Conservation (phyloP, 2,329 filamentous ascomycete genomes). For the Diaporthe velutina region DNA sequence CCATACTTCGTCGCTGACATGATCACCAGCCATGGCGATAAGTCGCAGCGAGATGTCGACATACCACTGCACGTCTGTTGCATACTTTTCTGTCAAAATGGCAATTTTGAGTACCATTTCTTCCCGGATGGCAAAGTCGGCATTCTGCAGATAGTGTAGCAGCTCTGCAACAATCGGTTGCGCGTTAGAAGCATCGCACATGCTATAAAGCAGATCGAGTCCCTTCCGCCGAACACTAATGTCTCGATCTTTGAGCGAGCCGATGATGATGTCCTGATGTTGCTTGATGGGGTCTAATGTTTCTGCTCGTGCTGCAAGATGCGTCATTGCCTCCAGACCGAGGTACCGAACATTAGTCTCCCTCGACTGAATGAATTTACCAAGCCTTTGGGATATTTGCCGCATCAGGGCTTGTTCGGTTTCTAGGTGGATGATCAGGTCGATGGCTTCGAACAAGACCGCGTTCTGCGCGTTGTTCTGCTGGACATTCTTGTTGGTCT, state of each 20-base stretch:
- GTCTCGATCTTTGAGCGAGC: conserved; percentile 92
- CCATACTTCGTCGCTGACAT: conserved; percentile 99
- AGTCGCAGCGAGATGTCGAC: conserved; percentile 96
- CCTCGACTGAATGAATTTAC: conserved; percentile 95
- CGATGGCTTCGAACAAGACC: conserved; percentile 97
- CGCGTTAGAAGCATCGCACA: conserved; percentile 97
- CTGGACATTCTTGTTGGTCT: conserved; percentile 97
- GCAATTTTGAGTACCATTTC: conserved; percentile 99
- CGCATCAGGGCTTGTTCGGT: conserved; percentile 96
- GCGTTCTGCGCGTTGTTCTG: conserved; percentile 99
- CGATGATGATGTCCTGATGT: conserved; percentile 95
- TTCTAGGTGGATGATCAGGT: conserved; percentile 96
- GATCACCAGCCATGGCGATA: conserved; percentile 96
- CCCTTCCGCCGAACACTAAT: conserved; percentile 98
- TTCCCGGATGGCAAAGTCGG: conserved; percentile 97
- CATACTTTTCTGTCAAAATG: conserved; percentile 98
- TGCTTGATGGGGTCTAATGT: conserved; percentile 98
- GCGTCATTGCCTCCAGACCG: conserved; percentile 97
- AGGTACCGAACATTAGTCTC: conserved; percentile 98
- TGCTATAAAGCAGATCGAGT: conserved; percentile 96
- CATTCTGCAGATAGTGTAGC: conserved; percentile 92
- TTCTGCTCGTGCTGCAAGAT: conserved; percentile 92
- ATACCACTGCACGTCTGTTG: conserved; percentile 98
- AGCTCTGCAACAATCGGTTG: conserved; percentile 94
- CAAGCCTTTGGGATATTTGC: conserved; percentile 90